Percentiles rank a stretch among this genome's conserved stretches.
phyloP scores from a whole-genome alignment of 148 eudicot genomes.

The Oxyria digyna region DNA sequence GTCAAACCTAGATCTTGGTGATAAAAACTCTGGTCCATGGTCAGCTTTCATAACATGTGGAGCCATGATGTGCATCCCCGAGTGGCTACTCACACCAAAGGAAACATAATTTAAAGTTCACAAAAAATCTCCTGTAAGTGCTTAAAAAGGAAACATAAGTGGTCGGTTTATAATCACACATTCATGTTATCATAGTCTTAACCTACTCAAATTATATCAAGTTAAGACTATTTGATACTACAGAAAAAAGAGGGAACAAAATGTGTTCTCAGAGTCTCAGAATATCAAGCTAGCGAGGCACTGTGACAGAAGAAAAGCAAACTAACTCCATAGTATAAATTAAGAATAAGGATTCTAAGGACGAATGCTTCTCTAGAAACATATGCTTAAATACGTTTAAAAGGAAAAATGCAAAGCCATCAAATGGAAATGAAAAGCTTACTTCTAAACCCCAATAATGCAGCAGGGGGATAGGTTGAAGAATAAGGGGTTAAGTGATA shows the following conservation, averaged over 20 bases:
- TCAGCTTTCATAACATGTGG: constrained; percentile 28
- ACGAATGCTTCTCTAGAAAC: not conserved
- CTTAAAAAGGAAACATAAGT: constrained; percentile 14
- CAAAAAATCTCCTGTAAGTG: not conserved
- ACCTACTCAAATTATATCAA: too few relatives aligned
- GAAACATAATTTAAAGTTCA: constrained; percentile 1
- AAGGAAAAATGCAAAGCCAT: not conserved
- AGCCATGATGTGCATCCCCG: constrained; percentile 26
- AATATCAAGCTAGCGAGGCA: not conserved
- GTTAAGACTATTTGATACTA: too few relatives aligned
- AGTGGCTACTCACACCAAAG: constrained; percentile 21
- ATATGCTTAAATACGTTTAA: not conserved
- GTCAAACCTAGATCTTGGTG: constrained; percentile 55
- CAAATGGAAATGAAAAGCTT: not conserved
- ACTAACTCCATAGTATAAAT: not conserved
- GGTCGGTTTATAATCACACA: not conserved
- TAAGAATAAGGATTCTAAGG: not conserved
- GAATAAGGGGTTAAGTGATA: not conserved
- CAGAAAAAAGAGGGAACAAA: too few relatives aligned
- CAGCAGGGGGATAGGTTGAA: not conserved
- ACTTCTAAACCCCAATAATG: not conserved
- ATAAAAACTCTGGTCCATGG: constrained; percentile 31
- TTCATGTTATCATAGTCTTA: too few relatives aligned
- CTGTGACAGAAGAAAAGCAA: not conserved
- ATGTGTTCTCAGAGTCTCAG: too few relatives aligned